These are phyloP conservation scores for Arabis hirsuta DNA, from an alignment of 345 rosid genomes.

Conservation along the genomic window DNA sequence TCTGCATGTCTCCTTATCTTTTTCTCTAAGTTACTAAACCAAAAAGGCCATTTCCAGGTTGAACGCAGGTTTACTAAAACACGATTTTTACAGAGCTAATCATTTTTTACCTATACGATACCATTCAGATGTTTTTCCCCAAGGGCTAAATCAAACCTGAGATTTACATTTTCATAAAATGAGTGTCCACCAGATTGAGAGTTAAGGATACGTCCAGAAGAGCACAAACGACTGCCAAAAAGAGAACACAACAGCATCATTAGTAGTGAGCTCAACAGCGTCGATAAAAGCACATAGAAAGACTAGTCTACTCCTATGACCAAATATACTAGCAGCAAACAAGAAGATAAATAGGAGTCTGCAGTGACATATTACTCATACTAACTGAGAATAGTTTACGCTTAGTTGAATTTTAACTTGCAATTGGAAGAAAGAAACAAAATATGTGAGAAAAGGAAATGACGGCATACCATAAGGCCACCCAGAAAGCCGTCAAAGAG, in stretches of 20 bases:
- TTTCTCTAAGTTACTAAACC: neutral
- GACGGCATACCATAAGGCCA: constrained; percentile 77
- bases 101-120: neutral
- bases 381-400: neutral
- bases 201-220: constrained; percentile 89
- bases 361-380: neutral
- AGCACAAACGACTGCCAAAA: constrained; percentile 93
- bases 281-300: neutral
- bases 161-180: neutral
- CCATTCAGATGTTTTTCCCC: neutral
- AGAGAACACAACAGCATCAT: constrained; percentile 19
- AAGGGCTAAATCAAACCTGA: constrained; percentile 5
- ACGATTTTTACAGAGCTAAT: neutral
- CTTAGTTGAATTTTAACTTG: neutral
- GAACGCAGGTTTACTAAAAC: neutral
- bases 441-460: neutral
- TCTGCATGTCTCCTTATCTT: neutral
- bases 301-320: neutral
- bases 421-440: neutral
- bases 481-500: constrained; percentile 82
- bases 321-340: neutral
- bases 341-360: neutral
- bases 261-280: constrained; percentile 7
- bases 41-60: neutral
- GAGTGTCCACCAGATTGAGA: constrained; percentile 12